Evolutionary conservation across 2,329 filamentous ascomycete species (phyloP).

Genomic region (Claviceps arundinis): DNA sequence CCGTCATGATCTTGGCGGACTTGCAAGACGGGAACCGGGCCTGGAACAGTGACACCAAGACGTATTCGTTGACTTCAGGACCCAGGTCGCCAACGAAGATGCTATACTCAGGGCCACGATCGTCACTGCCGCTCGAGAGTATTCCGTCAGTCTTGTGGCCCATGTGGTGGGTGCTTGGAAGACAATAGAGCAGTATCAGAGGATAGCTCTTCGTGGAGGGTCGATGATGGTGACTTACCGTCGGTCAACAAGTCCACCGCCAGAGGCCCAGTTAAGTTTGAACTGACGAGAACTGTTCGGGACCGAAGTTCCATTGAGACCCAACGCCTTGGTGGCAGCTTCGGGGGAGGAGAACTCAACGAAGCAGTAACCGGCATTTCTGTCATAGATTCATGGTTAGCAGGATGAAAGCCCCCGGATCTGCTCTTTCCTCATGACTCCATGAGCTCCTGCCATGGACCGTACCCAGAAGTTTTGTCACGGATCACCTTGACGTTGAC

Average conservation of each 20-base stretch:
- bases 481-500: conserved; percentile 99
- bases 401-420: background rate
- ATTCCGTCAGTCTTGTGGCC: background rate
- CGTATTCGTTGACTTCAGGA: conserved; percentile 97
- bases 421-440: background rate
- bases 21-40: conserved; percentile 94
- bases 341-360: conserved; percentile 79
- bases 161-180: background rate
- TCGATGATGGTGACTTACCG: conserved; percentile 40
- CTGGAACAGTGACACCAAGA: conserved; percentile 93
- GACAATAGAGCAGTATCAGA: background rate
- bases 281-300: conserved; percentile 91
- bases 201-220: background rate
- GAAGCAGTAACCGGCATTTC: conserved; percentile 97
- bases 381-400: conserved; percentile 21
- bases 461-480: conserved; percentile 93
- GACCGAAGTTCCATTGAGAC: conserved; percentile 75
- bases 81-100: conserved; percentile 98
- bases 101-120: conserved; percentile 88
- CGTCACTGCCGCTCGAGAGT: conserved; percentile 49
- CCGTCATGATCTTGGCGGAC: conserved; percentile 99
- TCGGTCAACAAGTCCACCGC: conserved; percentile 86
- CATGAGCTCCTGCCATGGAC: background rate
- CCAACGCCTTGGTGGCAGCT: conserved; percentile 82
- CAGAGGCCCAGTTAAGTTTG: conserved; percentile 99